phyloP scores from a whole-genome alignment of 768 basidiomycete genomes.

The Ephemerocybe angulata region DNA sequence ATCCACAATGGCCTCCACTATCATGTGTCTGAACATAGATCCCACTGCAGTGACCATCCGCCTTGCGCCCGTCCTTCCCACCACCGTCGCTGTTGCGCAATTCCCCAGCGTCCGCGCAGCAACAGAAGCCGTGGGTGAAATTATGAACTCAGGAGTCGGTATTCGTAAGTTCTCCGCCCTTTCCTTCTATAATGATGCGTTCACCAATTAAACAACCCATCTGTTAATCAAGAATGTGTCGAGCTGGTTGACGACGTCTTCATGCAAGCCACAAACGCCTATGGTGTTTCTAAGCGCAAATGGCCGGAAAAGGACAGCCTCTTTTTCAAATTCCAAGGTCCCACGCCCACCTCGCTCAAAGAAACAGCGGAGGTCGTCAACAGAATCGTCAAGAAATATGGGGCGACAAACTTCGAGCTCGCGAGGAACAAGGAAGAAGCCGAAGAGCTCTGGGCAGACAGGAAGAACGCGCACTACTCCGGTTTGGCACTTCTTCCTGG shows the following conservation, averaged over 20 bases:
- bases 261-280: slow-evolving; percentile 60
- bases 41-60: slow-evolving; percentile 62
- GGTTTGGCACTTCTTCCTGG: slow-evolving; percentile 56
- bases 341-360: slow-evolving; percentile 51
- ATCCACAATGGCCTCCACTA: neutral
- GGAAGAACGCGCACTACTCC: slow-evolving; percentile 63
- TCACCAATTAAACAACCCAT: too few relatives aligned
- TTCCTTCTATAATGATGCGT: neutral
- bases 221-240: slow-evolving; percentile 76
- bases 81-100: slow-evolving; percentile 76
- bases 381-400: slow-evolving; percentile 57
- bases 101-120: slow-evolving; percentile 76
- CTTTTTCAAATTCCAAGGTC: slow-evolving; percentile 87
- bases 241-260: slow-evolving; percentile 75
- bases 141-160: slow-evolving; percentile 67
- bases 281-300: slow-evolving; percentile 47
- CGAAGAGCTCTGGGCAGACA: slow-evolving; percentile 65
- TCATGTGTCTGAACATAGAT: neutral
- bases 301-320: slow-evolving; percentile 68
- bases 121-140: slow-evolving; percentile 68
- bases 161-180: slow-evolving; percentile 53
- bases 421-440: slow-evolving; percentile 66
- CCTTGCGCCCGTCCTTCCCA: slow-evolving; percentile 77
- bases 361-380: slow-evolving; percentile 61
- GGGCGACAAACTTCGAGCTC: slow-evolving; percentile 63